Evolutionary conservation across 257 asterid genomes (phyloP), one percentile per base, ranked within the genome.

Genomic region (Solanum sejunctum): DNA sequence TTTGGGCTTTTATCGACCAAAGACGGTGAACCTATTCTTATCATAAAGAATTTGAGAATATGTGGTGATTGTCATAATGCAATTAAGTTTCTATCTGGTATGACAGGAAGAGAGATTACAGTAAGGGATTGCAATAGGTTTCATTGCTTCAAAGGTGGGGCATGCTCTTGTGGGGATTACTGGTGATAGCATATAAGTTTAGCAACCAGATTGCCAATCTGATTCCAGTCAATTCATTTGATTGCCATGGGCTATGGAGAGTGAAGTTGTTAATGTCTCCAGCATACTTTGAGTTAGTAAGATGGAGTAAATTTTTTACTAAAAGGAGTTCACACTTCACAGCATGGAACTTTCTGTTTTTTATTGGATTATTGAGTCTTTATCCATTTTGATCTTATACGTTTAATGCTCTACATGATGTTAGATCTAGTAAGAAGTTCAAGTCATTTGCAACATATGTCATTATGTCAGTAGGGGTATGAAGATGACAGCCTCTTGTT

Each of bases 41-140:
- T 94, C 16, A 87, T 93, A 84, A 93, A 94, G 89, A 94, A 70
- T 88, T 89, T 93, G 90, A 93, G 95, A 85, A 92, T 94, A 64
- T 94, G 97, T 80, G 92, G 89, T 57, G 97, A 93, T 80, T 94
- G 94, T 86, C 96, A 92, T 80, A 92, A 87, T 82, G 92, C 93
- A 57, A 87, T 93, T 55, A 93, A 92, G 88, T 56, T 91, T 55
- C 51, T 94, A 83, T 90, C 98, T 83, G 88, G 72, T 58, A 81
- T 93, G 49, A 86, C 93, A 8, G 54, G 73, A 81, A 89, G 95
- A 85, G 98, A 89, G 81, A 92, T 88, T 45, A 94, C 91, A 3
- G 89, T 93, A 21, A 88, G 97, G 86, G 98, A 94, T 28, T 93
- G 93, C 73, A 90, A 92, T 58, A 93, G 96, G 85, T 93, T 94